Conservation (phyloP, 2,329 filamentous ascomycete genomes). For the Phyllosticta citribraziliensis region DNA sequence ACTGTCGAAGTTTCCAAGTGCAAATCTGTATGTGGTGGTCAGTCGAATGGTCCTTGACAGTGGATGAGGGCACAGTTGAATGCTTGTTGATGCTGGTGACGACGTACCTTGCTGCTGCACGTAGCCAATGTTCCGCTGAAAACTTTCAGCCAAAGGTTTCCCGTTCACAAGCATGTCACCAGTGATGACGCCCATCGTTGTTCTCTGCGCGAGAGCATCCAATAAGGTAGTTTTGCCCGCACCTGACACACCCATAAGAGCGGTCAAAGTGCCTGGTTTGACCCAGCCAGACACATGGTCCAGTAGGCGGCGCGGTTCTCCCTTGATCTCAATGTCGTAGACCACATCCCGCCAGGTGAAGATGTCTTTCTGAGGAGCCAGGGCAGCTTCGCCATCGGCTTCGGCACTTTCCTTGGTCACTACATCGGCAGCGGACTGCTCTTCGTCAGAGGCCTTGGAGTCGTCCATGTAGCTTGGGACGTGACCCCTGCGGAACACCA, state of each 20-base stretch:
- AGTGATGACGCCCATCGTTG: slow-evolving; percentile 28
- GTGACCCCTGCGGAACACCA: slow-evolving; percentile 50
- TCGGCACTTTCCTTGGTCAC: slow-evolving; percentile 18
- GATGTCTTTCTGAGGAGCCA: slow-evolving; percentile 40
- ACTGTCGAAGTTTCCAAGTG: slow-evolving; percentile 30
- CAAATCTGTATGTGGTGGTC: slow-evolving; percentile 17
- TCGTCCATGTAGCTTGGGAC: slow-evolving; percentile 32
- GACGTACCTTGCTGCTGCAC: slow-evolving; percentile 28
- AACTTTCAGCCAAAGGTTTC: slow-evolving; percentile 23
- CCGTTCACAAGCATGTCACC: slow-evolving; percentile 31
- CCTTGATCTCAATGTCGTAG: slow-evolving; percentile 44
- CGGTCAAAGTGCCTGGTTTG: slow-evolving; percentile 46
- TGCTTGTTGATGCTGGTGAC: neutral
- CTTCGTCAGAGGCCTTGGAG: slow-evolving; percentile 26
- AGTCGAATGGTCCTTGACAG: neutral
- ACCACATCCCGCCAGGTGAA: slow-evolving; percentile 55
- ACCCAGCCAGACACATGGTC: slow-evolving; percentile 47
- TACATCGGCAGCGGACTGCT: slow-evolving; percentile 19
- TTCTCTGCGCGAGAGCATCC: slow-evolving; percentile 26
- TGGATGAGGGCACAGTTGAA: too few relatives aligned
- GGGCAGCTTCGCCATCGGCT: slow-evolving; percentile 18
- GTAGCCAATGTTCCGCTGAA: slow-evolving; percentile 30
- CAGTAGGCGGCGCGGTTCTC: slow-evolving; percentile 41
- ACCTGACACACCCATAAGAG: slow-evolving; percentile 29
- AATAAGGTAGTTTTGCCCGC: slow-evolving; percentile 31